Evolutionary conservation across 805 yeast genomes (phyloP).

Genomic region (Barnettozyma pratensis): DNA sequence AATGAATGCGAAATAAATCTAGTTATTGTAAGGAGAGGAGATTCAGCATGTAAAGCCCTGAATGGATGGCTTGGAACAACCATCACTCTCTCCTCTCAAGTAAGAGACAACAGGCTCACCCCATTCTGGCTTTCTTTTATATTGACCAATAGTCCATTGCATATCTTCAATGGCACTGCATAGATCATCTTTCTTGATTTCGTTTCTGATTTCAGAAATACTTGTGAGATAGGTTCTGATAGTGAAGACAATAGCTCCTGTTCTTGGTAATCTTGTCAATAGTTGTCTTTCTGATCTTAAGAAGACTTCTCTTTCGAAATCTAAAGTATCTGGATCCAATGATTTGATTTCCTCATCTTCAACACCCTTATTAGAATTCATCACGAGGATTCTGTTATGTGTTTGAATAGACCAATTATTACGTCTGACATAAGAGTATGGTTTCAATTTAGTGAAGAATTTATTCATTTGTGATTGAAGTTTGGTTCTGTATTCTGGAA

Average conservation of each 20-base stretch:
- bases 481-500: constrained; percentile 57
- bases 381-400: constrained; percentile 45
- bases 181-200: constrained; percentile 45
- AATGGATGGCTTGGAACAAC: constrained; percentile 23
- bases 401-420: constrained; percentile 69
- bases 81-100: constrained; percentile 33
- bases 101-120: constrained; percentile 55
- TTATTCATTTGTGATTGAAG: constrained; percentile 60
- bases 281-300: constrained; percentile 58
- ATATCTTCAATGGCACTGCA: constrained; percentile 60
- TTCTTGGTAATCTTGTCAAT: constrained; percentile 46
- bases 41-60: constrained; percentile 3
- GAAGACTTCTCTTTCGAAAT: constrained; percentile 40
- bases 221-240: constrained; percentile 58
- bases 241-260: constrained; percentile 43
- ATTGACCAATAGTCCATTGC: constrained; percentile 51
- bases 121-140: constrained; percentile 65
- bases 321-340: constrained; percentile 28
- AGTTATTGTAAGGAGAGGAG: neutral
- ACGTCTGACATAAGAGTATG: constrained; percentile 53
- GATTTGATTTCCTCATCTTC: constrained; percentile 27
- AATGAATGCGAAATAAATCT: neutral
- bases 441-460: constrained; percentile 53
- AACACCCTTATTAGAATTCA: constrained; percentile 37
- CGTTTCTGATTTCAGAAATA: constrained; percentile 39